Percentiles rank a stretch among this genome's conserved stretches.
phyloP scores from a whole-genome alignment of 163 green algal species.

The Scenedesmus sp. region DNA sequence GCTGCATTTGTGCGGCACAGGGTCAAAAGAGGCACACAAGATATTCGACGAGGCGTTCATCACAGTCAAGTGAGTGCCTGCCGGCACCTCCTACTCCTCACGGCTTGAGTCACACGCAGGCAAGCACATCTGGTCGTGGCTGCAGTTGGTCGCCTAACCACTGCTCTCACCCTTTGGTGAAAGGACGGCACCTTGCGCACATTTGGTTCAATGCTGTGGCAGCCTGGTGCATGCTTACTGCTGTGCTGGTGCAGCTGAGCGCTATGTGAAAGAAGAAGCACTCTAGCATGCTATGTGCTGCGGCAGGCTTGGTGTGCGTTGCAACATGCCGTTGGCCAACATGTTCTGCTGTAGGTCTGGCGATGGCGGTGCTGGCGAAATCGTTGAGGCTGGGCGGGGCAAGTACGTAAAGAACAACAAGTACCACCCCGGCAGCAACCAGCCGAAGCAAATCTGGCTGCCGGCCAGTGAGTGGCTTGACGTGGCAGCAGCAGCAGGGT shows the following conservation, averaged over 20 bases:
- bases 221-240: no score
- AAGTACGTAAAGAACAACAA: constrained; percentile 86
- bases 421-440: constrained; percentile 80
- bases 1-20: not conserved
- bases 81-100: not conserved
- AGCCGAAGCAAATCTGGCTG: constrained; percentile 86
- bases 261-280: no score
- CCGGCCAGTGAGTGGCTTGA: constrained; percentile 60
- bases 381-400: constrained; percentile 72
- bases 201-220: no score
- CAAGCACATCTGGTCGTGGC: not conserved
- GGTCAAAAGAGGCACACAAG: constrained; percentile 78
- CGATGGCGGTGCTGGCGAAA: constrained; percentile 80
- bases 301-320: no score
- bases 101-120: not conserved
- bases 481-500: not conserved
- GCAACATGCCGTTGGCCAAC: not conserved
- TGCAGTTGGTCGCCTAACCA: not conserved
- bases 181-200: no score
- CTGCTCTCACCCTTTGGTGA: no score
- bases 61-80: constrained; percentile 74
- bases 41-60: constrained; percentile 88
- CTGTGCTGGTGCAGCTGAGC: no score
- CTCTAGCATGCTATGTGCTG: no score
- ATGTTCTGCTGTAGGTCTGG: constrained; percentile 68